Evolutionary conservation across 306 rosid species (phyloP).

Genomic region (Castanea mollissima): DNA sequence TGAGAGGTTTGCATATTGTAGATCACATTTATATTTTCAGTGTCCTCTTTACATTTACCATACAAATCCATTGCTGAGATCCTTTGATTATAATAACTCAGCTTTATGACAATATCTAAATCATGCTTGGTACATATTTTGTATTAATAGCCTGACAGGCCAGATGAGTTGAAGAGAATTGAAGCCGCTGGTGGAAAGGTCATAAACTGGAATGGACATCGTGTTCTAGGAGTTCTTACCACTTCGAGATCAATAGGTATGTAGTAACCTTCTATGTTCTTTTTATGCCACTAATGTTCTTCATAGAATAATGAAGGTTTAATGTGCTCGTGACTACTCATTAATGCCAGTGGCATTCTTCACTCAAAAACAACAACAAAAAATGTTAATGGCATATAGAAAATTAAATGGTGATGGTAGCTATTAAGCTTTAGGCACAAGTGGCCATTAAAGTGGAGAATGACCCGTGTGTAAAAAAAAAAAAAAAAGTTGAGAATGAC

Average conservation of each 20-base stretch:
- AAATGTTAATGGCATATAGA: not conserved
- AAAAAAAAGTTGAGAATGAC: too few relatives aligned
- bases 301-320: not conserved
- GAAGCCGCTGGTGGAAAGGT: constrained; percentile 94
- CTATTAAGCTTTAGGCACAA: not conserved
- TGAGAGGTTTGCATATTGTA: not conserved
- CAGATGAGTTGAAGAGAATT: constrained; percentile 86
- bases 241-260: constrained; percentile 93
- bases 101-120: not conserved
- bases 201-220: constrained; percentile 87
- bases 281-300: not conserved
- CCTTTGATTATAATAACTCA: not conserved
- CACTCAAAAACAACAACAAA: too few relatives aligned
- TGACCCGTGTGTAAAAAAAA: too few relatives aligned
- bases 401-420: not conserved
- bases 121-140: not conserved
- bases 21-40: not conserved
- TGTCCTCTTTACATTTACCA: not conserved
- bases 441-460: too few relatives aligned
- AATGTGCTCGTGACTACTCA: not conserved
- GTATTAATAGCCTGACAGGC: constrained; percentile 61
- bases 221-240: constrained; percentile 88
- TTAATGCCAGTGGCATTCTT: not conserved
- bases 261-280: not conserved
- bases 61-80: not conserved